Evolutionary conservation across 192 early-diverging fungal species (phyloP).

Genomic region (Cetraspora pellucida): DNA sequence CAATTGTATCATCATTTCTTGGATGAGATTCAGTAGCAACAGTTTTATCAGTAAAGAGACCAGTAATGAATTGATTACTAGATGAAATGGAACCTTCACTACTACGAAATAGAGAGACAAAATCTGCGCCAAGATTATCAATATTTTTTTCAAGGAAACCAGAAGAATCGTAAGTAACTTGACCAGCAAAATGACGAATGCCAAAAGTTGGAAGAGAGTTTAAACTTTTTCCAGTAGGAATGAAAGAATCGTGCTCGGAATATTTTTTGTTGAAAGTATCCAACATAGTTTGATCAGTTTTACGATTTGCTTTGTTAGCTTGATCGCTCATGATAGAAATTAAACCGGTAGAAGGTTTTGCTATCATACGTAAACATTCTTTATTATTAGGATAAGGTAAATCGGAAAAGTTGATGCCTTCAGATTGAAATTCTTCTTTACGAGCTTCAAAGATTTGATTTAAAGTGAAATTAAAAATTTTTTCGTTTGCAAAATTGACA

Average conservation of each 20-base stretch:
- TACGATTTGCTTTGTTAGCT: conserved; percentile 51
- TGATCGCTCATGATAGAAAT: conserved; percentile 76
- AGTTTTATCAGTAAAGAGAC: conserved; percentile 72
- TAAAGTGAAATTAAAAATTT: conserved; percentile 75
- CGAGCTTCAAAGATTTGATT: conserved; percentile 73
- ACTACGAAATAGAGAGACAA: conserved; percentile 84
- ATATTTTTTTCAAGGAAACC: conserved; percentile 78
- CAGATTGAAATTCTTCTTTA: conserved; percentile 58
- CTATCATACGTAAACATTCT: conserved; percentile 71
- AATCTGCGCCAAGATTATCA: conserved; percentile 79
- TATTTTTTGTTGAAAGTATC: conserved; percentile 59
- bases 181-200: conserved; percentile 78
- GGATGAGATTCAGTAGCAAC: conserved; percentile 83
- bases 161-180: conserved; percentile 64
- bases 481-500: conserved; percentile 87
- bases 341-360: conserved; percentile 61
- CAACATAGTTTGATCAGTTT: conserved; percentile 54
- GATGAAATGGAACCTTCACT: conserved; percentile 55
- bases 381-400: conserved; percentile 66
- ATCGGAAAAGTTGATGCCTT: conserved; percentile 59
- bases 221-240: conserved; percentile 46
- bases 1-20: conserved; percentile 73
- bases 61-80: conserved; percentile 72
- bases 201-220: conserved; percentile 61
- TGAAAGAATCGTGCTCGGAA: conserved; percentile 51